Base-by-base conservation (phyloP, 805 yeast species). In the Saccharomycopsis amapae region DNA sequence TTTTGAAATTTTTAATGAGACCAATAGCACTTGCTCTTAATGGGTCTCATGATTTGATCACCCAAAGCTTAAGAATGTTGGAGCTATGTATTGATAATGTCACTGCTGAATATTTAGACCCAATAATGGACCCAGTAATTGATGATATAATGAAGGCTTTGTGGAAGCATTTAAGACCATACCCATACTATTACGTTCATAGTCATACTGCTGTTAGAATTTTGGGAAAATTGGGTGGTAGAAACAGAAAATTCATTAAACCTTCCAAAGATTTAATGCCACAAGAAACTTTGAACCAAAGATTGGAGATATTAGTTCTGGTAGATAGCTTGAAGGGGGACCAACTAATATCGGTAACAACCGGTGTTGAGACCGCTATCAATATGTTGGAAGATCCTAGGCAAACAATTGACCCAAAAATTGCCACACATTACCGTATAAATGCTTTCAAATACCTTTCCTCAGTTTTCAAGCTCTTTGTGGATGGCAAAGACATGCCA, bases 41-140 rank as follows among this genome's bases (percentile, higher is more conserved):
- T 58, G 95, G 96, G 0, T 73, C 87, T 1, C 96, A 81, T 51
- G 99, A 93, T 53, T 73, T 94, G 33, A 93, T 90, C 1, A 78
- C 88, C 40, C 97, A 90, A 62, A 98, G 99, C 34, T 67, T 93
- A 52, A 71, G 97, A 52, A 90, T 97, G 0, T 74, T 93, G 45
- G 99, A 93, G 59, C 71, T 93, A 4, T 90, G 97, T 59, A 96
- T 93, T 20, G 99, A 93, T 57, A 93, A 93, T 57, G 64, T 94
- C 50, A 93, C 97, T 0, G 94, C 97, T 0, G 95, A 89, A 54
- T 93, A 88, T 62, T 88, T 93, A 61, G 98, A 93, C 57, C 97
- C 98, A 1, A 88, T 93, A 60, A 79, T 94, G 49, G 97, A 88
- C 58, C 97, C 98, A 0, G 96, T 87, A 1, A 79, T 90, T 44